phyloP scores from a whole-genome alignment of 768 basidiomycete species.

The Lentinula raphanica region DNA sequence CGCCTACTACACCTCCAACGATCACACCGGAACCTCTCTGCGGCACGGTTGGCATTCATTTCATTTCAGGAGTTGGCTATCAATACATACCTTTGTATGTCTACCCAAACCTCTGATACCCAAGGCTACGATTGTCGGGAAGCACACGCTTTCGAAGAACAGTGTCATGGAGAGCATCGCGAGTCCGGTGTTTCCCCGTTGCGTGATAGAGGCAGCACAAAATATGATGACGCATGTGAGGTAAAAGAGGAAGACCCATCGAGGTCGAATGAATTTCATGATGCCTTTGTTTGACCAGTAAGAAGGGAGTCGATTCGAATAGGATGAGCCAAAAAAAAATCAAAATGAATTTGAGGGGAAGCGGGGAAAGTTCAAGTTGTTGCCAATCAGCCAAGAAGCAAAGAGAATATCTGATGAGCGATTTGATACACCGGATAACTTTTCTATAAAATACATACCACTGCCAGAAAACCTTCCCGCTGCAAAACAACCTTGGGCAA shows the following conservation, averaged over 20 bases:
- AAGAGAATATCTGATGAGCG: background rate
- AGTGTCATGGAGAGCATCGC: constrained; percentile 27
- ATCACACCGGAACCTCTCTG: constrained; percentile 26
- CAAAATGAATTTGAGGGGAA: background rate
- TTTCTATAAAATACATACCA: constrained; percentile 14
- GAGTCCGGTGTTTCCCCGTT: constrained; percentile 23
- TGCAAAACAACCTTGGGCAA: constrained; percentile 28
- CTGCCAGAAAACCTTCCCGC: constrained; percentile 27
- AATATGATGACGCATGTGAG: constrained; percentile 24
- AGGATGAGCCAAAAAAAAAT: background rate
- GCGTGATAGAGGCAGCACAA: constrained; percentile 23
- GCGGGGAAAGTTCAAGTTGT: background rate
- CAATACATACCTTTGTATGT: constrained; percentile 24
- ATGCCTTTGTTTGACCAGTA: constrained; percentile 12
- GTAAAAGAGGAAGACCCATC: constrained; percentile 24
- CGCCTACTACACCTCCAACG: constrained; percentile 27
- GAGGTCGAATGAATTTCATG: constrained; percentile 25
- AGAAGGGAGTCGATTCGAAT: background rate
- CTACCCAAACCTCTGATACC: constrained; percentile 28
- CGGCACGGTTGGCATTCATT: background rate
- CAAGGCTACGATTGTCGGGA: constrained; percentile 30
- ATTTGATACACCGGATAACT: background rate
- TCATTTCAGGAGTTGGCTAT: background rate
- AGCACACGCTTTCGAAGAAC: constrained; percentile 31
- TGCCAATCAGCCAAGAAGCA: background rate